These are phyloP conservation scores for Trypanosoma scelopori DNA, from an alignment of 208 protist genomes.

Conservation along the genomic window DNA sequence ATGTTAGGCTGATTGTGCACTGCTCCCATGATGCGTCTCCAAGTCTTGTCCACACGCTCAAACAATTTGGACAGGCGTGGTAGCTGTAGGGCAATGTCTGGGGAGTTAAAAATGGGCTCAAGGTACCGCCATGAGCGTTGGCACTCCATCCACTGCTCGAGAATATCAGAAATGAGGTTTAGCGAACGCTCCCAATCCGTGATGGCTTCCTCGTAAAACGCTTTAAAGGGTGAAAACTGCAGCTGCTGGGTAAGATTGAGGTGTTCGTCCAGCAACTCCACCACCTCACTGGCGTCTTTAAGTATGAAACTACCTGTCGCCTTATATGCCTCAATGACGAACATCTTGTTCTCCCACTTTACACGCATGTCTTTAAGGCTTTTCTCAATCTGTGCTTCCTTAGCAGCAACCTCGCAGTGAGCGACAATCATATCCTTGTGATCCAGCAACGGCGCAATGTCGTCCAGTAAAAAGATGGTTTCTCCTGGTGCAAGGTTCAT, in stretches of 20 bases:
- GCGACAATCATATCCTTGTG: slow-evolving; percentile 90
- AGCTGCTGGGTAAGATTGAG: slow-evolving; percentile 96
- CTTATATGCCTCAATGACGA: slow-evolving; percentile 93
- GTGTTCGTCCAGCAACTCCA: slow-evolving; percentile 95
- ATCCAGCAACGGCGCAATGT: slow-evolving; percentile 80
- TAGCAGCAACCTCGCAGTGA: slow-evolving; percentile 95
- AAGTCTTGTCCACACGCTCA: slow-evolving; percentile 95
- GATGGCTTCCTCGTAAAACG: slow-evolving; percentile 94
- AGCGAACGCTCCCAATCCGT: slow-evolving; percentile 94
- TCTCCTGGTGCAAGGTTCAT: slow-evolving; percentile 89
- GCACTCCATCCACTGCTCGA: slow-evolving; percentile 97
- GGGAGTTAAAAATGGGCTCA: slow-evolving; percentile 96
- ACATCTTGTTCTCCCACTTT: slow-evolving; percentile 93
- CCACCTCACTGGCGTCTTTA: slow-evolving; percentile 89
- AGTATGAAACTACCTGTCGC: slow-evolving; percentile 94
- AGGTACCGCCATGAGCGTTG: slow-evolving; percentile 97
- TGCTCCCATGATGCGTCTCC: slow-evolving; percentile 92
- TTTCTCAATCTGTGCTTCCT: slow-evolving; percentile 97
- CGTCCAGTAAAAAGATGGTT: slow-evolving; percentile 84
- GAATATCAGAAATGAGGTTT: slow-evolving; percentile 90
- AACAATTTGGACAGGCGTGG: slow-evolving; percentile 94
- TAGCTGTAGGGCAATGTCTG: slow-evolving; percentile 96
- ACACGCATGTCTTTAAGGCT: slow-evolving; percentile 95
- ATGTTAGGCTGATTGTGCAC: slow-evolving; percentile 89
- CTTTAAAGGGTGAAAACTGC: slow-evolving; percentile 96